Evolutionary conservation across 805 yeast species (phyloP).

Genomic region (Clavispora phyllophila): DNA sequence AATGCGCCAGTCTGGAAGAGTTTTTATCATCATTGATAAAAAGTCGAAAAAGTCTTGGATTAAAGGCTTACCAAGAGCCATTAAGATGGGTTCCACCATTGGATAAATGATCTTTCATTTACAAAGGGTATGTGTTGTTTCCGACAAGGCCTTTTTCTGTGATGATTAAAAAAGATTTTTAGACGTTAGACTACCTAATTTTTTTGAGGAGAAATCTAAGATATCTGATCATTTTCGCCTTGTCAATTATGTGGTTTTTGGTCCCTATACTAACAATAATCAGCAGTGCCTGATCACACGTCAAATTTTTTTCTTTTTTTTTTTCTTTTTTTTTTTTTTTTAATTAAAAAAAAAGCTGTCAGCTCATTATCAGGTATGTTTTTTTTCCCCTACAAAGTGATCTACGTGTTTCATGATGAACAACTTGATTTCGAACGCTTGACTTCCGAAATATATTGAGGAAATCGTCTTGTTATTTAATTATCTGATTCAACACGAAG

Average conservation of each 20-base stretch:
- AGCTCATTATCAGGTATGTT: constrained; percentile 8
- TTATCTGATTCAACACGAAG: constrained; percentile 12
- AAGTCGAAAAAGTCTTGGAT: constrained; percentile 73
- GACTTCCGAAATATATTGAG: constrained; percentile 25
- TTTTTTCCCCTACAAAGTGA: not conserved
- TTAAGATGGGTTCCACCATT: constrained; percentile 44
- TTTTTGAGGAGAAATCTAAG: constrained; percentile 31
- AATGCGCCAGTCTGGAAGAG: constrained; percentile 85
- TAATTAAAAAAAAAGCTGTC: not conserved
- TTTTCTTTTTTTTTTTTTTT: not conserved
- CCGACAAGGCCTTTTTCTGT: constrained; percentile 7
- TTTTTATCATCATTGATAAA: constrained; percentile 69
- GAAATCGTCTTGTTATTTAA: constrained; percentile 17
- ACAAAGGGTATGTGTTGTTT: constrained; percentile 8
- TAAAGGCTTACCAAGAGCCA: constrained; percentile 68
- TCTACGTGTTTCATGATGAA: constrained; percentile 16
- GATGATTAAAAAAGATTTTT: constrained; percentile 32
- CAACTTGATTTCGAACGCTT: constrained; percentile 24
- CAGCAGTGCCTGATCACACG: not conserved
- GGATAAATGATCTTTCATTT: constrained; percentile 18
- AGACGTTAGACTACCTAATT: constrained; percentile 41
- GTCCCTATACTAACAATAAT: constrained; percentile 1
- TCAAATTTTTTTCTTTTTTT: not conserved
- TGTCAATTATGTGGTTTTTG: constrained; percentile 1
- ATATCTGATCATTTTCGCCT: constrained; percentile 18